Evolutionary conservation across 1,284 basidiomycete genomes (phyloP), one percentile per base, ranked within the genome.

Genomic region (Tausonia pullulans): DNA sequence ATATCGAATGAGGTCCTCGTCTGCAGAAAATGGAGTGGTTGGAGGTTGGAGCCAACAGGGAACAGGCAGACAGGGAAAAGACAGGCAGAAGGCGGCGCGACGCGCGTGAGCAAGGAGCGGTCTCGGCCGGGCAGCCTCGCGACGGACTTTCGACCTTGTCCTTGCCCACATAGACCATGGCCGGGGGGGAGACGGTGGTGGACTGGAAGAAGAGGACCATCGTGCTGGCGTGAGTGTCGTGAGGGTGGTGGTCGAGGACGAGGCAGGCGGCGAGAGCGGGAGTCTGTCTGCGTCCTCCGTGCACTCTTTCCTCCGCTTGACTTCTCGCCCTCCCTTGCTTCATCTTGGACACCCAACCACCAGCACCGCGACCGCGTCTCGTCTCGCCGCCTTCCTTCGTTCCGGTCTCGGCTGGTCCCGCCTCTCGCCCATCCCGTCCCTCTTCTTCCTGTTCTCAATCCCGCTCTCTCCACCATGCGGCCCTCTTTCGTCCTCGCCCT

Each of bases 1-100:
- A 72, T 92, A 94, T 76, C 86, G 88, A 72, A 98, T 91, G 51
- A 98, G 79, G 61, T 96, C 92, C 75, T 97, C 93, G 78, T 96
- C 91, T 93, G 72, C 61, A 52, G 64, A 61, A 68, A 62, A 50
- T 10, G 51, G 6, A 16, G 7, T 52, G 11, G 16, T 7, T 16
- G 13, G 7, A 13, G 7, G 51, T 10, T 14, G 13, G 51, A 52
- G 48, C 51, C 9, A 41, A 5, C 40, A 5, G 54, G 11, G 40
- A 13, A 3, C 6, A 56, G 54, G 52, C 52, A 13, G 4, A 56
- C 7, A 14, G 54, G 54, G 41, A 40, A 16, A 39, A 43, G 54
- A 5, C 27, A 27, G 27, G 27, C 27, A 27, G 27, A 27, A 27
- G 27, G 27, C 27, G 27, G 27, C 27, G 27, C 27, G 27, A 27